Conservation (phyloP, 2,329 filamentous ascomycete species). For the Cladosporium sp. region DNA sequence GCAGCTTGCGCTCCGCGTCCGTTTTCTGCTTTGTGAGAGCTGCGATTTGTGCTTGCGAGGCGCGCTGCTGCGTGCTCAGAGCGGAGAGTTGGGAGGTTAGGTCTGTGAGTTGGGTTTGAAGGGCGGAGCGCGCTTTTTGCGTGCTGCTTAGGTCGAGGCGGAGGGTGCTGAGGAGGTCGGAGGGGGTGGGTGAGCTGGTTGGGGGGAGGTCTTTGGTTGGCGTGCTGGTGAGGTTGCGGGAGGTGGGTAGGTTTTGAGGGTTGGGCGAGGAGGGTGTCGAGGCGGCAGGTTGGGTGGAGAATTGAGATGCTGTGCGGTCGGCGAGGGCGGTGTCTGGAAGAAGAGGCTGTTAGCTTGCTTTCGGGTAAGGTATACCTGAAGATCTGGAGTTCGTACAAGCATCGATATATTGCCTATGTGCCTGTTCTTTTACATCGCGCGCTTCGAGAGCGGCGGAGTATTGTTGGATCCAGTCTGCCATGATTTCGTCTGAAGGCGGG, state of each 20-base stretch:
- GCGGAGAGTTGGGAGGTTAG: slow-evolving; percentile 62
- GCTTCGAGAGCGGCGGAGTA: slow-evolving; percentile 72
- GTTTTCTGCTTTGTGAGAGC: slow-evolving; percentile 60
- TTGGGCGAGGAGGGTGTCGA: slow-evolving; percentile 25
- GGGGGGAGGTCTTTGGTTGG: slow-evolving; percentile 9
- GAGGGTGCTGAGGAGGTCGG: slow-evolving; percentile 33
- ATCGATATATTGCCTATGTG: slow-evolving; percentile 65
- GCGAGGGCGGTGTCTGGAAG: slow-evolving; percentile 46
- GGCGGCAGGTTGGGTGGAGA: neutral
- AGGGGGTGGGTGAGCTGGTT: neutral
- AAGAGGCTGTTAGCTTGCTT: too few species aligned
- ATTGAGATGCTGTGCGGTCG: slow-evolving; percentile 35
- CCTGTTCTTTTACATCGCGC: slow-evolving; percentile 64
- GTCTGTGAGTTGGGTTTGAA: slow-evolving; percentile 60
- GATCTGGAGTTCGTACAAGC: slow-evolving; percentile 59
- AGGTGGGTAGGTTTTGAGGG: slow-evolving; percentile 5
- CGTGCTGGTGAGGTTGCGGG: slow-evolving; percentile 3
- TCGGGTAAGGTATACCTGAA: too few species aligned
- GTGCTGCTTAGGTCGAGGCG: slow-evolving; percentile 71
- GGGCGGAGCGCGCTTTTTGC: slow-evolving; percentile 66
- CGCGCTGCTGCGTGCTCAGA: slow-evolving; percentile 56
- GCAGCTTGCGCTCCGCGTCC: slow-evolving; percentile 61
- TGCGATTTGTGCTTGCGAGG: slow-evolving; percentile 59
- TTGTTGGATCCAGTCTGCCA: slow-evolving; percentile 74
- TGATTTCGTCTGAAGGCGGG: slow-evolving; percentile 28